These are phyloP conservation scores for Fomitopsis palustris DNA, from an alignment of 1,284 basidiomycete genomes.

Conservation along the genomic window DNA sequence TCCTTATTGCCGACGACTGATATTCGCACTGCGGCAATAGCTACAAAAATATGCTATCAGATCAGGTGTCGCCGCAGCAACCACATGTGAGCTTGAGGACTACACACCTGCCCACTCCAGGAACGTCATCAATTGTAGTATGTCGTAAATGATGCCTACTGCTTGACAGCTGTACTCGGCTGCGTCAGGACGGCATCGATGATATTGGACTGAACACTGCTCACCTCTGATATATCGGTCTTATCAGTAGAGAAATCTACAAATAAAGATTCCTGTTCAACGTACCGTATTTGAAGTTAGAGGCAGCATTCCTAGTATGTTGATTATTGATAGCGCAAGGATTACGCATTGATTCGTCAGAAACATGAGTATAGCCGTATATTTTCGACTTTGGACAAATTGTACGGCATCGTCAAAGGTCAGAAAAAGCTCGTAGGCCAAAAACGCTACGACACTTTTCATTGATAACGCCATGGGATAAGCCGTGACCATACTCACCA, in stretches of 20 bases:
- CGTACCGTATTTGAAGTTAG: not conserved
- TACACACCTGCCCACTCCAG: not conserved
- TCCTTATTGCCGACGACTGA: not conserved
- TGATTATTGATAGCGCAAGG: not conserved
- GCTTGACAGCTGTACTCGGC: not conserved
- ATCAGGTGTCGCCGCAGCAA: too few species aligned
- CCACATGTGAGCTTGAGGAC: too few species aligned
- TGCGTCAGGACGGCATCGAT: too few species aligned
- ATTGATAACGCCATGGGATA: not conserved
- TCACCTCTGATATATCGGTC: not conserved
- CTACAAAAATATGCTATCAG: too few species aligned
- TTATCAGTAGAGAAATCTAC: not conserved
- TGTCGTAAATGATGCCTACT: not conserved
- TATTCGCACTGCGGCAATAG: not conserved
- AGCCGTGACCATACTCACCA: not conserved
- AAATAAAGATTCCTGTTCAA: not conserved
- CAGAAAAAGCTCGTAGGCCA: not conserved
- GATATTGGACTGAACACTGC: not conserved
- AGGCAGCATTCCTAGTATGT: not conserved
- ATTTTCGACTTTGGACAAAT: not conserved
- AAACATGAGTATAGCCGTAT: not conserved
- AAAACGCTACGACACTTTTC: not conserved
- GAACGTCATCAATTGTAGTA: not conserved
- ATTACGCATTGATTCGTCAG: not conserved
- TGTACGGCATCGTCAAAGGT: not conserved